These are phyloP conservation scores for Pseudozyma sp. DNA, from an alignment of 1,284 basidiomycete genomes.

Conservation along the genomic window DNA sequence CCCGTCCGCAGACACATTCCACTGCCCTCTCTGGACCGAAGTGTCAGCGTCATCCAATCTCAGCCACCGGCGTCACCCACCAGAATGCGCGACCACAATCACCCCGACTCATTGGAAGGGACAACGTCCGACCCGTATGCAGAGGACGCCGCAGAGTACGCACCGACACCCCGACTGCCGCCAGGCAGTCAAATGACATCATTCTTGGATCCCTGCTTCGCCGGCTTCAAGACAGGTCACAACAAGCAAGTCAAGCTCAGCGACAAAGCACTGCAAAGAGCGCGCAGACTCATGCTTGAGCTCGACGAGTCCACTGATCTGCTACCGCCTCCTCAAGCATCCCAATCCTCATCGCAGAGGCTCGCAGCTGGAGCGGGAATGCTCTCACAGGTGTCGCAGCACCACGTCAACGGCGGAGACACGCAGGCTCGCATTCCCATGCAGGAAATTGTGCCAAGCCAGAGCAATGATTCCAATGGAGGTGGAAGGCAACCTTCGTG, in stretches of 20 bases:
- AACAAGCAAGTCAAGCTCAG: conserved; percentile 31
- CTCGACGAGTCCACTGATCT: conserved; percentile 21
- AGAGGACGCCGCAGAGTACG: neutral
- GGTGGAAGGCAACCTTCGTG: neutral
- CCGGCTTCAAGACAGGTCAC: conserved; percentile 36
- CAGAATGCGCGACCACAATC: neutral
- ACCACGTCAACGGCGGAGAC: neutral
- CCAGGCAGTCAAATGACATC: conserved; percentile 25
- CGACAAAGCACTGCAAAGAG: conserved; percentile 32
- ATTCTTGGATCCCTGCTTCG: conserved; percentile 36
- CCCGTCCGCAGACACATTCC: conserved; percentile 12
- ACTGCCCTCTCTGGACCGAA: conserved; percentile 12
- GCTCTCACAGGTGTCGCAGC: neutral
- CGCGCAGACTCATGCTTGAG: conserved; percentile 32
- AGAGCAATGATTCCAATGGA: conserved; percentile 3
- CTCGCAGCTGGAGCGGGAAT: neutral
- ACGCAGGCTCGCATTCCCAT: conserved; percentile 12
- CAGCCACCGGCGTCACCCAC: conserved; percentile 12
- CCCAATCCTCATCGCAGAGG: conserved; percentile 16
- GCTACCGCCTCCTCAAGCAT: conserved; percentile 19
- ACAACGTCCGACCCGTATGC: neutral
- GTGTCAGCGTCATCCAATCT: neutral
- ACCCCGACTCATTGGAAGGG: neutral
- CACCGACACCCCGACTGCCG: conserved; percentile 2
- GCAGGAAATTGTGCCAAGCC: conserved; percentile 26